Conservation (phyloP, 768 basidiomycete genomes). For the Boletus patriciae region DNA sequence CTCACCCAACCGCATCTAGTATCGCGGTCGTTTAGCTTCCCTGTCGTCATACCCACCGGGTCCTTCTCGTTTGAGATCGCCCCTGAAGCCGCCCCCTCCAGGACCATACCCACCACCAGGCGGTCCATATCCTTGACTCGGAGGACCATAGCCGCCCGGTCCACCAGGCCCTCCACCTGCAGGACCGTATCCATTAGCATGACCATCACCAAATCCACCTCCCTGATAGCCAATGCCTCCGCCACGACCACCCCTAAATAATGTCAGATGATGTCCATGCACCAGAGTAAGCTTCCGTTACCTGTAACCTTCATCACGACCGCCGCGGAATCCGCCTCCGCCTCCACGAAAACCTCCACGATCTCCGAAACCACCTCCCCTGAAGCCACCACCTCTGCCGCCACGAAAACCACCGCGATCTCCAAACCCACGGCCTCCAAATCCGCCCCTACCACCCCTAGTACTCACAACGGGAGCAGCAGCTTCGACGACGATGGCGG, state of each 20-base stretch:
- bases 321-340: conserved; percentile 39
- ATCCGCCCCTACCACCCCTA: conserved; percentile 39
- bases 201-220: conserved; percentile 55
- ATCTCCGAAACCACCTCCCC: conserved; percentile 45
- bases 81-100: conserved; percentile 59
- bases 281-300: conserved; percentile 22
- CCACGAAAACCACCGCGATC: conserved; percentile 42
- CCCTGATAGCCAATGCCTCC: conserved; percentile 72
- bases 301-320: conserved; percentile 52
- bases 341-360: conserved; percentile 45
- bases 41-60: conserved; percentile 81
- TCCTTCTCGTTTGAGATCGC: conserved; percentile 74
- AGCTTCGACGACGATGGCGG: conserved; percentile 41
- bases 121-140: conserved; percentile 41
- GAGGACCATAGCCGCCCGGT: conserved; percentile 45
- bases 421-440: conserved; percentile 43
- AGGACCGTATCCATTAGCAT: conserved; percentile 55
- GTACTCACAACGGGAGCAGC: conserved; percentile 27
- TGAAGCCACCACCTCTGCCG: conserved; percentile 43
- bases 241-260: conserved; percentile 58
- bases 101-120: conserved; percentile 46
- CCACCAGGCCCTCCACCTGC: conserved; percentile 43
- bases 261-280: conserved; percentile 16
- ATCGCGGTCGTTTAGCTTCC: conserved; percentile 78
- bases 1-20: conserved; percentile 51